Evolutionary conservation across 2,329 filamentous ascomycete genomes (phyloP).

Genomic region (Penicillium sp.): DNA sequence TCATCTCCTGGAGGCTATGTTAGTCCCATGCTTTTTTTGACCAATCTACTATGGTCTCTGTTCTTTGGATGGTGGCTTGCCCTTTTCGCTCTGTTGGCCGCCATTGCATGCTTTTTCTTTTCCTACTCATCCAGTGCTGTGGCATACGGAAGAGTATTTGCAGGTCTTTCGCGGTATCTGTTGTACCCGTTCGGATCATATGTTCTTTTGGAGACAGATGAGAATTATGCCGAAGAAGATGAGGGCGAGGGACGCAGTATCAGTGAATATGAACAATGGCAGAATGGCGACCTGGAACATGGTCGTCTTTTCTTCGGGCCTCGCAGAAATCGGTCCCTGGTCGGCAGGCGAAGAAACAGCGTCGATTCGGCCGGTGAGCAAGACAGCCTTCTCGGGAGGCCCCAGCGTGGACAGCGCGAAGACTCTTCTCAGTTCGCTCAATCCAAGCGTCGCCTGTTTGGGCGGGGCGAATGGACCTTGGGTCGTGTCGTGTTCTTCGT

Average conservation of each 20-base stretch:
- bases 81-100: conserved; percentile 62
- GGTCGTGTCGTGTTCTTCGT: conserved; percentile 91
- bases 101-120: conserved; percentile 68
- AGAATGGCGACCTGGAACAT: conserved; percentile 91
- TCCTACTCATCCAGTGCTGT: conserved; percentile 68
- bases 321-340: conserved; percentile 61
- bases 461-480: conserved; percentile 88
- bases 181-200: conserved; percentile 97
- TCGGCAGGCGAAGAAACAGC: conserved; percentile 78
- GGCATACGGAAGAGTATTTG: conserved; percentile 77
- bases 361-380: conserved; percentile 82
- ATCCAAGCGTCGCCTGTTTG: conserved; percentile 79
- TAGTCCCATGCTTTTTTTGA: conserved; percentile 71
- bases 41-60: conserved; percentile 84
- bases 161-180: conserved; percentile 74
- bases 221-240: conserved; percentile 88
- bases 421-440: conserved; percentile 37
- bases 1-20: conserved; percentile 83
- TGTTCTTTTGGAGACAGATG: conserved; percentile 84
- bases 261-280: conserved; percentile 98
- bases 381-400: conserved; percentile 71
- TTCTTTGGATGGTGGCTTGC: conserved; percentile 96
- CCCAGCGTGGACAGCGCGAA: conserved; percentile 45
- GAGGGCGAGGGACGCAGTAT: conserved; percentile 93
- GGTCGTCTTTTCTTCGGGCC: conserved; percentile 94